A percentile compares a stretch with the other conserved stretches of the same genome.
Conservation (phyloP, 345 rosid species). For the Ceriops tagal region DNA sequence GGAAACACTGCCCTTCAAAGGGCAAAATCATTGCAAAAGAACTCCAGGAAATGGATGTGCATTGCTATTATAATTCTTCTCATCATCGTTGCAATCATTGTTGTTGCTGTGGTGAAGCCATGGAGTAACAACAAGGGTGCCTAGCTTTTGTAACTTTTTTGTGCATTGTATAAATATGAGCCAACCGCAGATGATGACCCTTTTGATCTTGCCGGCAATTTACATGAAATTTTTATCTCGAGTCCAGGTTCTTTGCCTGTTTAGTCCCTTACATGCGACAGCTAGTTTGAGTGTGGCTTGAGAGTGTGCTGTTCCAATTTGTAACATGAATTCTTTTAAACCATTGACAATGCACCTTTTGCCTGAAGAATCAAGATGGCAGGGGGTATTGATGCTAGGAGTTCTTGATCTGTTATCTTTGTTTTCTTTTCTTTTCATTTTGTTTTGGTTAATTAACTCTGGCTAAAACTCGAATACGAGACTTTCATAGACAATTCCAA, state of each 20-base stretch:
- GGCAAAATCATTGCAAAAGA: slow-evolving; percentile 71
- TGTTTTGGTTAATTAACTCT: too few relatives aligned
- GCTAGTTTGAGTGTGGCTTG: not conserved
- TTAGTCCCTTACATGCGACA: not conserved
- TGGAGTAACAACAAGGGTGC: slow-evolving; percentile 77
- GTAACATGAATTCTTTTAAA: too few relatives aligned
- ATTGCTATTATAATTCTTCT: slow-evolving; percentile 83
- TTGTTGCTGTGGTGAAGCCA: slow-evolving; percentile 65
- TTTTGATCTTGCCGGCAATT: slow-evolving; percentile 12
- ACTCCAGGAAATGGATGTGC: slow-evolving; percentile 93
- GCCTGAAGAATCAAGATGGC: too few relatives aligned
- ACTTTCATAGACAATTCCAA: too few relatives aligned
- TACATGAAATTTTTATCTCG: slow-evolving; percentile 6
- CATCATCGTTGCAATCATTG: slow-evolving; percentile 57
- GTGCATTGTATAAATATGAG: slow-evolving; percentile 25
- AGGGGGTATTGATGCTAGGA: too few relatives aligned
- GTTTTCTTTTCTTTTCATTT: too few relatives aligned
- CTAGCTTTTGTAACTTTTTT: slow-evolving; percentile 26
- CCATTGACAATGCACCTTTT: too few relatives aligned
- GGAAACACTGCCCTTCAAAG: slow-evolving; percentile 69
- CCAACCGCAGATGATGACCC: slow-evolving; percentile 10
- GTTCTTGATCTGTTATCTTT: too few relatives aligned
- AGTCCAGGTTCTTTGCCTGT: slow-evolving; percentile 4
- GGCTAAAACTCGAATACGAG: too few relatives aligned
- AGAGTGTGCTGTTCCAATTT: too few relatives aligned